Base-by-base conservation (phyloP, 176 grass and related monocot genomes). In the Zoysia japonica region DNA sequence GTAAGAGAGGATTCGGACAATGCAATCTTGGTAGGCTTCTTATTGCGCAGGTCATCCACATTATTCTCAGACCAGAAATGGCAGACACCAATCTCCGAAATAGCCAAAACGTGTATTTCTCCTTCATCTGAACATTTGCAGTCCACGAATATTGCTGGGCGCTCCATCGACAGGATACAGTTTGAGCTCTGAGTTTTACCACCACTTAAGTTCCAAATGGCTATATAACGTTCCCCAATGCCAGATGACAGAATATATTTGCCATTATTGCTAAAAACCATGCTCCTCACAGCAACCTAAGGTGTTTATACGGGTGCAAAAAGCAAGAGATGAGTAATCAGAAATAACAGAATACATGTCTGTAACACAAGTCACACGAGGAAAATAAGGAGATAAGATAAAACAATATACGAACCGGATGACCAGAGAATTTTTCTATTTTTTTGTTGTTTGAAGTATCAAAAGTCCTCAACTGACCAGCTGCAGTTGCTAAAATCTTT, bases 351-450 rank as follows among this genome's bases (percentile, higher is more conserved):
- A 57, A 72, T 51, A 59, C 60, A 65, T 4, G 62, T 66, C 2
- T 7, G 1, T 50, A 49, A 72, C 28, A 71, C 45, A 51, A 72
- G 41, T 16, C n/a, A 60, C 47, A 57, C 15, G 84, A 81, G 52
- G 66, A 84, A 61, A 7, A 41, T 43, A 2, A 16, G 3, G 63
- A 71, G 16, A 73, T 59, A 63, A 82, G 54, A 45, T 48, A 41
- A 70, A 38, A 28, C 28, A 39, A 76, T 61, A 51, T 56, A 87
- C 90, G 74, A 65, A 99, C 96, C 15, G 90, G 90, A 85, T 99
- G 96, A 39, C 96, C 96, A 74, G 90, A 89, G 73, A 95, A 93
- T 67, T 99, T 95, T 79, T 95, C 72, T 65, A 99, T 87, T 74
- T 95, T 99, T 80, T 95, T 99, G 75, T 93, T 86, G 78, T 91